Evolutionary conservation across 2,329 filamentous ascomycete genomes (phyloP).

Genomic region (Ophidiomyces ophidiicola): DNA sequence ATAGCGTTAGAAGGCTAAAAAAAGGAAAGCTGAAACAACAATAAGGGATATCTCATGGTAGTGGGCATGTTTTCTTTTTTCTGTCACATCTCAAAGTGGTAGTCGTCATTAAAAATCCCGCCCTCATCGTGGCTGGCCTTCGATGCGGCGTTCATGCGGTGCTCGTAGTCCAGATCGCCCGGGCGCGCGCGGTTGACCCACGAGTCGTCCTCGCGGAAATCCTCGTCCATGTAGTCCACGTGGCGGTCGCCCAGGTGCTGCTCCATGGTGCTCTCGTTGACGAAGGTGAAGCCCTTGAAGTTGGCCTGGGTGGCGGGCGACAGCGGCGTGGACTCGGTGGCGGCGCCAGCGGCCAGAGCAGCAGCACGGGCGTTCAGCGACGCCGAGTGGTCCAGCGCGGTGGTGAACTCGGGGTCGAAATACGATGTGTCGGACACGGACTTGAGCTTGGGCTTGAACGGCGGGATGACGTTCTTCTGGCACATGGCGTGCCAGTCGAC

Average conservation of each 20-base stretch:
- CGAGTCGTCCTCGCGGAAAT: conserved; percentile 22
- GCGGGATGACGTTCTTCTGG: conserved; percentile 86
- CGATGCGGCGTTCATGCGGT: conserved; percentile 36
- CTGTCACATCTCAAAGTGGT: conserved; percentile 35
- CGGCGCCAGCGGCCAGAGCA: conserved; percentile 65
- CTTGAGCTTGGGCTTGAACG: conserved; percentile 95
- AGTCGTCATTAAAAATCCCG: conserved; percentile 35
- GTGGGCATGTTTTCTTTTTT: background rate
- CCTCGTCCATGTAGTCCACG: conserved; percentile 33
- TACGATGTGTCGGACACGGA: conserved; percentile 94
- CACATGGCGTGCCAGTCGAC: conserved; percentile 81
- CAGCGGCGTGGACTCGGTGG: conserved; percentile 79
- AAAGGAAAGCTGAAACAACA: conserved; percentile 9
- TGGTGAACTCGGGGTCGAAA: conserved; percentile 97
- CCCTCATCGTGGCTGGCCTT: conserved; percentile 29
- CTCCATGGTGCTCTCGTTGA: conserved; percentile 92
- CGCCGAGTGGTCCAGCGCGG: conserved; percentile 71
- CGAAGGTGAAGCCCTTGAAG: conserved; percentile 96
- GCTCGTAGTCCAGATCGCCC: conserved; percentile 18
- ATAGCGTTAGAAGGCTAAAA: no score
- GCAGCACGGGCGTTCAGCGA: conserved; percentile 87
- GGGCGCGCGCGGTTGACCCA: conserved; percentile 10
- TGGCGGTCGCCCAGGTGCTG: conserved; percentile 28
- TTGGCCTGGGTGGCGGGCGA: conserved; percentile 95
- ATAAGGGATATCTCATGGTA: conserved; percentile 8